Evolutionary conservation across 2,329 filamentous ascomycete genomes (phyloP).

Genomic region (Aspergillus felis): DNA sequence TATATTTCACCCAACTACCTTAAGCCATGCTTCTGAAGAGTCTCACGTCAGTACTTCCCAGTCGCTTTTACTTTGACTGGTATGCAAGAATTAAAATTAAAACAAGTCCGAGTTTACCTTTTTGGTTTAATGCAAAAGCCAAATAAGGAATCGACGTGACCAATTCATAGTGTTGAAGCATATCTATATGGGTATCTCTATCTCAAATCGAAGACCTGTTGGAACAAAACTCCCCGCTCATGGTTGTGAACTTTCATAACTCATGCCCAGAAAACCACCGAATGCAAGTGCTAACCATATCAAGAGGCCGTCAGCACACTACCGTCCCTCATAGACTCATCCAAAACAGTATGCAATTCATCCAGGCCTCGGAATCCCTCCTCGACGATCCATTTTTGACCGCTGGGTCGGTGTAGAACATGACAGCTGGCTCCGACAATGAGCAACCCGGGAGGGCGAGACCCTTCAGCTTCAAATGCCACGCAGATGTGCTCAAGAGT

Average conservation of each 20-base stretch:
- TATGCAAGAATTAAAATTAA: too few relatives aligned
- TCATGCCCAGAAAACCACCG: not conserved
- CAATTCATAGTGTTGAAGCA: not conserved
- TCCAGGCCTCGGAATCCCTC: slow-evolving; percentile 80
- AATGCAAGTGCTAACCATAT: not conserved
- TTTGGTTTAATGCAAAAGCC: not conserved
- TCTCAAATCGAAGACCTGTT: slow-evolving; percentile 5
- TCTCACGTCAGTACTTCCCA: not conserved
- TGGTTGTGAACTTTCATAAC: slow-evolving; percentile 3
- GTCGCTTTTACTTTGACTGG: not conserved
- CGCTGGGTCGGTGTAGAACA: slow-evolving; percentile 61
- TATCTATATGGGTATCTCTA: slow-evolving; percentile 13
- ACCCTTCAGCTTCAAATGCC: slow-evolving; percentile 85
- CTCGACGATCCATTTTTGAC: slow-evolving; percentile 75
- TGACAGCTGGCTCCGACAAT: slow-evolving; percentile 83
- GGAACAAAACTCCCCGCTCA: not conserved
- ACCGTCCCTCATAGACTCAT: slow-evolving; percentile 11
- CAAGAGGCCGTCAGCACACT: slow-evolving; percentile 8
- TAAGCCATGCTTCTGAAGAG: not conserved
- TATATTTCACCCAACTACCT: not conserved
- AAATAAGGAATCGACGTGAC: not conserved
- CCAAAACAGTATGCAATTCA: slow-evolving; percentile 32
- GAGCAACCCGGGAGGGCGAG: slow-evolving; percentile 79
- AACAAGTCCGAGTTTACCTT: too few relatives aligned
- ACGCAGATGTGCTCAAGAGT: slow-evolving; percentile 73